A percentile compares a stretch with the other conserved stretches of the same genome.
Conservation (phyloP, 805 yeast genomes). For the Diddensiella santjacobensis region DNA sequence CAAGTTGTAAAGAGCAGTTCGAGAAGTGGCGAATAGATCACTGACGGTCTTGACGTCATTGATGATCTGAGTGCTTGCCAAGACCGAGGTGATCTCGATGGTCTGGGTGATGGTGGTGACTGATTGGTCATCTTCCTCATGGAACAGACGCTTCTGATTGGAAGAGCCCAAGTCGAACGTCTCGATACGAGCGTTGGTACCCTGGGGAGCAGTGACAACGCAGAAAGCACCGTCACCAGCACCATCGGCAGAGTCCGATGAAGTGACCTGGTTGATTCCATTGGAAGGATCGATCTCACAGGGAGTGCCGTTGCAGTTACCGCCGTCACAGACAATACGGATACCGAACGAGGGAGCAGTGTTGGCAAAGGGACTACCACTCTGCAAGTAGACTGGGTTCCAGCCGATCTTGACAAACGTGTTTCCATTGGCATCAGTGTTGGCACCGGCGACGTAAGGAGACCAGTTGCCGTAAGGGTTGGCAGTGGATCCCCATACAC, state of each 20-base stretch:
- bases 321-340: constrained; percentile 64
- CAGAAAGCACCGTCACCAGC: constrained; percentile 77
- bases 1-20: constrained; percentile 22
- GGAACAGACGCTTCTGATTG: neutral
- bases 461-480: constrained; percentile 86
- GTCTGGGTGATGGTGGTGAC: constrained; percentile 3
- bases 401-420: constrained; percentile 85
- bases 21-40: constrained; percentile 7
- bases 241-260: constrained; percentile 42
- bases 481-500: constrained; percentile 78
- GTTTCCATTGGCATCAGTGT: constrained; percentile 63
- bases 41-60: constrained; percentile 12
- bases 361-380: constrained; percentile 47
- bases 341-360: constrained; percentile 65
- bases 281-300: constrained; percentile 77
- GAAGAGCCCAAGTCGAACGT: constrained; percentile 45
- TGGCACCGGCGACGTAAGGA: constrained; percentile 90
- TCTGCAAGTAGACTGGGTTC: constrained; percentile 80
- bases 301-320: constrained; percentile 68
- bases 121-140: neutral
- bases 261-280: constrained; percentile 54
- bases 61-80: constrained; percentile 1
- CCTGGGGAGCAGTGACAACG: constrained; percentile 69
- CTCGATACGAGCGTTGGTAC: constrained; percentile 65
- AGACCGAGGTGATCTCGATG: neutral